Evolutionary conservation across 192 early-diverging fungal species (phyloP).

Genomic region (Backusella mclennaniae): DNA sequence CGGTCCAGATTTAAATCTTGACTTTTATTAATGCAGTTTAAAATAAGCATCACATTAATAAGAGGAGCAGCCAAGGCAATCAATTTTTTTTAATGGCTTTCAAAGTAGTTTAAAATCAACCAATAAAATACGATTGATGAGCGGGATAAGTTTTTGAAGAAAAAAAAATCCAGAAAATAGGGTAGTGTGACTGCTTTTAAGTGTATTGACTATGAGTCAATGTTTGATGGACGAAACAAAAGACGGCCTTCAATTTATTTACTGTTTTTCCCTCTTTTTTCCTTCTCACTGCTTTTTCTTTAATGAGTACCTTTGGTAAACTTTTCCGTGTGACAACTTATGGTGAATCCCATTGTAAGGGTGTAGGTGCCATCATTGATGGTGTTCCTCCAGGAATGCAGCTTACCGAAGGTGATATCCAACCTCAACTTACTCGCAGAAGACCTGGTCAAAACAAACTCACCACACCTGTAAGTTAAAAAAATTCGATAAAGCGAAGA

Average conservation of each 20-base stretch:
- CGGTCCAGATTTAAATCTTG: too few species aligned
- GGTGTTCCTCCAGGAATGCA: constrained; percentile 93
- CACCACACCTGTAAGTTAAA: constrained; percentile 81
- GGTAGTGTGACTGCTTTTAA: background rate
- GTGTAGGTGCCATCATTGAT: constrained; percentile 95
- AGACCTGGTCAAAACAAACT: constrained; percentile 94
- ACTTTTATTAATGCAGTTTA: too few species aligned
- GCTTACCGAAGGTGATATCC: constrained; percentile 88
- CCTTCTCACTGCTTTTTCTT: background rate
- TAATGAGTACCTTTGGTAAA: constrained; percentile 84
- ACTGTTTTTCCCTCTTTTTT: background rate
- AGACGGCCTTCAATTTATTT: background rate
- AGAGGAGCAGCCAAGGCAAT: too few species aligned
- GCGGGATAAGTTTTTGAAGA: background rate
- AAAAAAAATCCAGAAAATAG: background rate
- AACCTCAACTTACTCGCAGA: constrained; percentile 88
- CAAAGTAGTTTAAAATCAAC: too few species aligned
- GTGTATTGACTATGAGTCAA: background rate
- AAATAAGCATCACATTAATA: too few species aligned
- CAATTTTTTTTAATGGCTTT: too few species aligned
- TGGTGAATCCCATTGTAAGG: constrained; percentile 99
- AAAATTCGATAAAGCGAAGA: background rate
- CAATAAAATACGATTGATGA: background rate
- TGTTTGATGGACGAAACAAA: constrained; percentile 6
- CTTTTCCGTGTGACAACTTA: constrained; percentile 90